These are phyloP conservation scores for Castanopsis chinensis DNA, from an alignment of 306 rosid genomes.

Conservation along the genomic window DNA sequence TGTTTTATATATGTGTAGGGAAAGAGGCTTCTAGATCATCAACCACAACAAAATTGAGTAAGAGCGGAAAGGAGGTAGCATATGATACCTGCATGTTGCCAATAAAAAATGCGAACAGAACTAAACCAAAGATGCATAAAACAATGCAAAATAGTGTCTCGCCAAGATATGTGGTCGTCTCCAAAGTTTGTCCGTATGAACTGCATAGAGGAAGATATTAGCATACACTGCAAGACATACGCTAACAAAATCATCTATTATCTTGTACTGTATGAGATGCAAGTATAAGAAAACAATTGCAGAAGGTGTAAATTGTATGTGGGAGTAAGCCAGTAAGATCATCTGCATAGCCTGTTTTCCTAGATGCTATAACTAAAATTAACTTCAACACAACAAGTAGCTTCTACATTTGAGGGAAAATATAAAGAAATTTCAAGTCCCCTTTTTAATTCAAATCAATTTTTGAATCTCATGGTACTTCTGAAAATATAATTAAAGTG, in stretches of 20 bases:
- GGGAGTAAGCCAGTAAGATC: background rate
- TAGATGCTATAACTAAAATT: background rate
- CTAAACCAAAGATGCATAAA: conserved; percentile 61
- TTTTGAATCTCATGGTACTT: too few species aligned
- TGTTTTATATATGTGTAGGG: too few species aligned
- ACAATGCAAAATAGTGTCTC: conserved; percentile 73
- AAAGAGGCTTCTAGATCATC: background rate
- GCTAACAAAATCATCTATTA: background rate
- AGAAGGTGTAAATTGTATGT: too few species aligned
- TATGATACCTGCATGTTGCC: conserved; percentile 85
- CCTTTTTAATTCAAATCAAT: too few species aligned
- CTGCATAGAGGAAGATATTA: conserved; percentile 30
- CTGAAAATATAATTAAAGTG: too few species aligned
- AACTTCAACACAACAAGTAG: background rate
- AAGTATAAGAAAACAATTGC: background rate
- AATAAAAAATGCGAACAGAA: conserved; percentile 67
- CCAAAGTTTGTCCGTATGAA: conserved; percentile 75
- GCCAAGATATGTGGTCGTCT: conserved; percentile 60
- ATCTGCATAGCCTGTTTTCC: background rate
- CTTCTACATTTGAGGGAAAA: too few species aligned
- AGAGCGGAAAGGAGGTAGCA: background rate
- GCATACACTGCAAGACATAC: background rate
- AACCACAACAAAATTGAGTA: background rate
- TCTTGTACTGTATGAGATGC: background rate
- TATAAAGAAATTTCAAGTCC: too few species aligned